A percentile compares a stretch with the other conserved stretches of the same genome.
phyloP scores from a whole-genome alignment of 2,329 filamentous ascomycete species.

The Diaporthe sp. region DNA sequence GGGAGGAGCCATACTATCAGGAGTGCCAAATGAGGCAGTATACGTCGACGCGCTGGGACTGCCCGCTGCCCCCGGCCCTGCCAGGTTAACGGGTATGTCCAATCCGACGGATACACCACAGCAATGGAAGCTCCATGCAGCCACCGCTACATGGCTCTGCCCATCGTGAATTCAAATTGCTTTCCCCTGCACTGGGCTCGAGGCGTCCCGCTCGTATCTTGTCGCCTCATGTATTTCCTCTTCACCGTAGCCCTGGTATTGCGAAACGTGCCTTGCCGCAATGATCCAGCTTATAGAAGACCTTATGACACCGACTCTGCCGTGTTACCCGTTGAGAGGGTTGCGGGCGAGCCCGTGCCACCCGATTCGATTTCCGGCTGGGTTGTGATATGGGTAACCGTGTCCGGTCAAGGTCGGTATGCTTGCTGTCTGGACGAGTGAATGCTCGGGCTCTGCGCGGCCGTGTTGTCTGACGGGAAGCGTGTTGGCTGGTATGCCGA shows the following conservation, averaged over 20 bases:
- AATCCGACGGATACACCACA: background rate
- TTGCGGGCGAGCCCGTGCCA: background rate
- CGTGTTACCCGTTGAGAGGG: background rate
- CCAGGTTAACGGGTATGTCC: constrained; percentile 15
- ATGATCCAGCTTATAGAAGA: constrained; percentile 10
- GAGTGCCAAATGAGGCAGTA: background rate
- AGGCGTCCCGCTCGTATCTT: constrained; percentile 3
- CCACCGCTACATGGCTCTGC: constrained; percentile 5
- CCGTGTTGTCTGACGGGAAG: background rate
- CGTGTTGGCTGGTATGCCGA: constrained; percentile 10
- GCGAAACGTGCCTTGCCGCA: background rate
- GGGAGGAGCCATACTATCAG: background rate
- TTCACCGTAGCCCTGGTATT: background rate
- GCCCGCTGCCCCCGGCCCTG: constrained; percentile 6
- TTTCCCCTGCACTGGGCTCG: background rate
- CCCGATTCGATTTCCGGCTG: background rate
- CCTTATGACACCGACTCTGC: constrained; percentile 11
- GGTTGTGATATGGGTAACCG: background rate
- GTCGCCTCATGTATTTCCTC: background rate
- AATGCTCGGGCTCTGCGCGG: constrained; percentile 3
- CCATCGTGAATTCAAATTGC: constrained; percentile 17
- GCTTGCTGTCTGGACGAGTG: background rate
- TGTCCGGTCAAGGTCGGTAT: background rate
- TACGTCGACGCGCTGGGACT: background rate
- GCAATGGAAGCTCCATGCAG: background rate